Evolutionary conservation across 108 stramenopile species (phyloP).

Genomic region (Seminavis robusta): DNA sequence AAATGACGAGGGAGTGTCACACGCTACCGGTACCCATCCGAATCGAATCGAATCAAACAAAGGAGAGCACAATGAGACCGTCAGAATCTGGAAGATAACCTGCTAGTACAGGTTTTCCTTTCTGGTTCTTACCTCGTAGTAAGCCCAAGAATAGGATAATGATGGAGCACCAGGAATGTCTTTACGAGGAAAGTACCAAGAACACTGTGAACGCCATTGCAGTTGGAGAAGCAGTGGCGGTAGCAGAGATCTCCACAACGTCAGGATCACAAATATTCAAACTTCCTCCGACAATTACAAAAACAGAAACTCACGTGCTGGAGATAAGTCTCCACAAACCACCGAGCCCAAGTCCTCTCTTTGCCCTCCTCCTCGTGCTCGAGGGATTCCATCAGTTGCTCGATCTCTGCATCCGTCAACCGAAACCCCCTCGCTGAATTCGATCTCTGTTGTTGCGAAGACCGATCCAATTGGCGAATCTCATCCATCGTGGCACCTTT

Average conservation of each 20-base stretch:
- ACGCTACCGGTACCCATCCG: constrained; percentile 72
- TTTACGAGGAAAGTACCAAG: constrained; percentile 62
- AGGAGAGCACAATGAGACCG: neutral
- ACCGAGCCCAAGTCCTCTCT: constrained; percentile 51
- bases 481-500: too few relatives aligned
- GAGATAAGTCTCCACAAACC: constrained; percentile 47
- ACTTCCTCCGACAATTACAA: neutral
- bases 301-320: constrained; percentile 18
- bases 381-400: constrained; percentile 19
- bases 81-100: too few relatives aligned
- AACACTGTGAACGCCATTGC: constrained; percentile 7
- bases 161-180: constrained; percentile 30
- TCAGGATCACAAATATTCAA: neutral
- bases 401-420: constrained; percentile 25
- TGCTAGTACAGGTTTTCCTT: too few relatives aligned
- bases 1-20: constrained; percentile 65
- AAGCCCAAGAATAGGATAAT: constrained; percentile 47
- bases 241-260: neutral
- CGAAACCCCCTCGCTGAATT: neutral
- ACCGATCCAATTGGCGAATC: too few relatives aligned
- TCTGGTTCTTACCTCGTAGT: constrained; percentile 42
- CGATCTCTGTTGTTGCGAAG: too few relatives aligned
- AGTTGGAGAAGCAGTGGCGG: neutral
- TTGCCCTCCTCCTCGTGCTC: constrained; percentile 24
- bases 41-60: neutral